Conservation (phyloP, 2,329 filamentous ascomycete species). For the Fusarium vanettenii region DNA sequence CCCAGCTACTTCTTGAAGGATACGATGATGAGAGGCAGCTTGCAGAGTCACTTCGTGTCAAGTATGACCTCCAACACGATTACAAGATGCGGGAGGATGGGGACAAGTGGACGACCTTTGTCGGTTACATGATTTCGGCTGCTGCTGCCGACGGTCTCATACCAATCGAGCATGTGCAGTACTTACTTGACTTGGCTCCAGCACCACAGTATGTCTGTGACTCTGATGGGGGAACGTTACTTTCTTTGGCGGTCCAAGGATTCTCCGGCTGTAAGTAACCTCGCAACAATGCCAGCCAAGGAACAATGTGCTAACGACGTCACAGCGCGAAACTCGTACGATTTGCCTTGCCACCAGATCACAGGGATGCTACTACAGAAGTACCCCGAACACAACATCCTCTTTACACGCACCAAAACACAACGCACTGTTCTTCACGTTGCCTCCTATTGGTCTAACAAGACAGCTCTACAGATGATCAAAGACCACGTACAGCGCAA, state of each 20-base stretch:
- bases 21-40: neutral
- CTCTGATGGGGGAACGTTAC: neutral
- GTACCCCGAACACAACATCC: neutral
- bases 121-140: neutral
- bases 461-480: neutral
- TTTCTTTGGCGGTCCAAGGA: neutral
- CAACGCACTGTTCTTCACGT: neutral
- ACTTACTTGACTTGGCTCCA: neutral
- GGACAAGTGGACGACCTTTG: neutral
- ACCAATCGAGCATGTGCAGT: neutral
- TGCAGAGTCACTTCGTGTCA: neutral
- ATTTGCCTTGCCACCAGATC: neutral
- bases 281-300: fast-evolving
- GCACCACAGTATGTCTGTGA: neutral
- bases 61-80: neutral
- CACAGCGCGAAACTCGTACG: neutral
- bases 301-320: neutral
- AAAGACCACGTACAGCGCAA: neutral
- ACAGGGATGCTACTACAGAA: neutral
- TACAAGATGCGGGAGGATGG: neutral
- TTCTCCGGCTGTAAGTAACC: neutral
- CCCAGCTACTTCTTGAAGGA: neutral
- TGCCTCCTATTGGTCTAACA: neutral
- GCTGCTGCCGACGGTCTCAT: neutral
- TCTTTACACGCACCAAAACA: neutral